Percentiles rank a stretch among this genome's conserved stretches.
Evolutionary conservation across 2,329 filamentous ascomycete species (phyloP).

Genomic region (Grosmannia serpens): DNA sequence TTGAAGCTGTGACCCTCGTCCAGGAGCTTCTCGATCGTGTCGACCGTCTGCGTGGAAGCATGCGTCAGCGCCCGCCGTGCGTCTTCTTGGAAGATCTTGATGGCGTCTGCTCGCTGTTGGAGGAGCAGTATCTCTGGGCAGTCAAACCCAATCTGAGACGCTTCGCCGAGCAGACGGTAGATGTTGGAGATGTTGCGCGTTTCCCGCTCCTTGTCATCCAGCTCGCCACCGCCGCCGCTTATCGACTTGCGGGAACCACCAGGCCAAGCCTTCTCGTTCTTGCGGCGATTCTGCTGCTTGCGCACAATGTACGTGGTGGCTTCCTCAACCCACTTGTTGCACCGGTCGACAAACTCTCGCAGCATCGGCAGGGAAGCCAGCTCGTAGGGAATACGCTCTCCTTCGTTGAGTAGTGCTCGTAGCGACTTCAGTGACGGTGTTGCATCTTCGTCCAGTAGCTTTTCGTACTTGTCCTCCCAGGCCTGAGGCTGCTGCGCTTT

Average conservation of each 20-base stretch:
- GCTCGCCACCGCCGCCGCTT: slow-evolving; percentile 34
- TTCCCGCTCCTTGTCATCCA: slow-evolving; percentile 75
- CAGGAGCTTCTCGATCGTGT: slow-evolving; percentile 80
- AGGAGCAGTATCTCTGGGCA: slow-evolving; percentile 82
- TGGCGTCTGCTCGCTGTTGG: slow-evolving; percentile 72
- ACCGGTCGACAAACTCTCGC: slow-evolving; percentile 84
- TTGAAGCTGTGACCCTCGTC: slow-evolving; percentile 84
- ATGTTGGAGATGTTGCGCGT: slow-evolving; percentile 84
- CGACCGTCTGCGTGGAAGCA: slow-evolving; percentile 49
- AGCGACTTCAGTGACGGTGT: slow-evolving; percentile 78
- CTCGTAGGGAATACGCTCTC: slow-evolving; percentile 89
- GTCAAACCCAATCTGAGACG: slow-evolving; percentile 82
- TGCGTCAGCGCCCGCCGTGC: slow-evolving; percentile 61
- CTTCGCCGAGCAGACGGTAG: slow-evolving; percentile 68
- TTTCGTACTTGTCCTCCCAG: slow-evolving; percentile 86
- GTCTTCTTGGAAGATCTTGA: slow-evolving; percentile 72
- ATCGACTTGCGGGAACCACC: slow-evolving; percentile 30
- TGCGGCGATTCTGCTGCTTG: slow-evolving; percentile 94
- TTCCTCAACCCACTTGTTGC: slow-evolving; percentile 96
- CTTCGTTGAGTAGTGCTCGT: slow-evolving; percentile 75
- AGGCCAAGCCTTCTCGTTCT: slow-evolving; percentile 82
- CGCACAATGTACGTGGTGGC: slow-evolving; percentile 92
- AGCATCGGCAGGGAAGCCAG: slow-evolving; percentile 72
- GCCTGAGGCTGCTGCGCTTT: slow-evolving; percentile 75
- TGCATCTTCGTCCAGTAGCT: slow-evolving; percentile 69